A percentile compares a stretch with the other conserved stretches of the same genome.
These are phyloP conservation scores for Aspergillus indologenus DNA, from an alignment of 495 filamentous ascomycete genomes.

Conservation along the genomic window DNA sequence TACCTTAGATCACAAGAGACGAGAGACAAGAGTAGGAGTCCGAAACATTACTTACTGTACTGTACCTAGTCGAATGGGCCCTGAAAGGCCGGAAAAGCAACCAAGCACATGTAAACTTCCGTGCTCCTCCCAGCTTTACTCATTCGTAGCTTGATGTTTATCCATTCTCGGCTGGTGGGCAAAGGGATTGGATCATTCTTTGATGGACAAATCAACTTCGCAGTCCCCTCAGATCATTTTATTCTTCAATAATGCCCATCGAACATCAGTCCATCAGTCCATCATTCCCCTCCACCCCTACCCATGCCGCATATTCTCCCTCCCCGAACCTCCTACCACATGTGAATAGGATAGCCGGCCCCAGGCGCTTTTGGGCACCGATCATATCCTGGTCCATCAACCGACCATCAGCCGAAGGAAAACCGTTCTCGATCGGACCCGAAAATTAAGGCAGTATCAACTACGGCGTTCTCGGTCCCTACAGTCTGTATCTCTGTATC, in stretches of 20 bases:
- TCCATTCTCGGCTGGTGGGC: background rate
- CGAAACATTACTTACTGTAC: too few relatives aligned
- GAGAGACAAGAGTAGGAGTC: too few relatives aligned
- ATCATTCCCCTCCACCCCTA: background rate
- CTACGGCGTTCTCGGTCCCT: background rate
- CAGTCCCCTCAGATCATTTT: background rate
- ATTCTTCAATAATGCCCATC: background rate
- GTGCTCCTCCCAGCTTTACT: constrained; percentile 5
- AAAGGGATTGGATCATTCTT: background rate
- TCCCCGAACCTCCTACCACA: background rate
- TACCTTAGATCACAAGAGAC: constrained; percentile 10
- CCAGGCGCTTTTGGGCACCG: constrained; percentile 21
- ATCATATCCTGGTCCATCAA: constrained; percentile 12
- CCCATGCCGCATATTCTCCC: background rate
- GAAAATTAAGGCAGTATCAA: constrained; percentile 2
- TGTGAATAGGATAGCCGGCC: constrained; percentile 3
- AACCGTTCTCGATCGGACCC: constrained; percentile 9
- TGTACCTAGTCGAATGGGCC: constrained; percentile 9
- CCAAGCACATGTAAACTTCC: constrained; percentile 14
- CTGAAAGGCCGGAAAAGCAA: constrained; percentile 11
- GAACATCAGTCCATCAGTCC: background rate
- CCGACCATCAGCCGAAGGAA: constrained; percentile 6
- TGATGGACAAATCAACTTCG: background rate
- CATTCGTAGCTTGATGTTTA: background rate
- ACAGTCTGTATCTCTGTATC: background rate